phyloP scores from a whole-genome alignment of 306 rosid species.

The Benincasa hispida region DNA sequence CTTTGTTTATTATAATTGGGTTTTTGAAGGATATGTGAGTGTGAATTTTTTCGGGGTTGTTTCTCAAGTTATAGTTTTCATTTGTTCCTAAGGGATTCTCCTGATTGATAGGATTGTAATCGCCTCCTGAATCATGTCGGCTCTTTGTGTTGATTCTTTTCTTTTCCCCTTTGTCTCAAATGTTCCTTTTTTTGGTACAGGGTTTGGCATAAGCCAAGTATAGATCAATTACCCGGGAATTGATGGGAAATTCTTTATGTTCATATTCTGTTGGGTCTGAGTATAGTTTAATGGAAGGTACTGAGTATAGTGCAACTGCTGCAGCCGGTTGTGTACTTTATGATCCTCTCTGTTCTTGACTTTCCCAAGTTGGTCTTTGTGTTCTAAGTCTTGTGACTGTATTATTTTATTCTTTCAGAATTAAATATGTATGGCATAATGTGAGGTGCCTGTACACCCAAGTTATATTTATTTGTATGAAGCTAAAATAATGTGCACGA shows the following conservation, averaged over 20 bases:
- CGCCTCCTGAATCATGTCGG: neutral
- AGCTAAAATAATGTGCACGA: neutral
- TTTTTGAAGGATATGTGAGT: neutral
- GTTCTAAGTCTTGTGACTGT: neutral
- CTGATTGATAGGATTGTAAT: neutral
- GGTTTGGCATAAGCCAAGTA: neutral
- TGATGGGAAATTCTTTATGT: neutral
- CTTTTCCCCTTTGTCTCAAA: neutral
- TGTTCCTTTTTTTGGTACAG: neutral
- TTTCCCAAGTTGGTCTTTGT: neutral
- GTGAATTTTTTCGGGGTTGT: neutral
- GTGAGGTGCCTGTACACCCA: neutral
- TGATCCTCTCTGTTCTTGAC: neutral
- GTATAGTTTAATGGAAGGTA: neutral
- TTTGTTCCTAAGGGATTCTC: neutral
- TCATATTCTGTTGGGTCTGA: neutral
- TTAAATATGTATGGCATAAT: neutral
- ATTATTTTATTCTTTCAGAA: neutral
- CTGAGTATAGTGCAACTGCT: neutral
- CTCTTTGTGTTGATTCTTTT: neutral
- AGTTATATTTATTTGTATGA: neutral
- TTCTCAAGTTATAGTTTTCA: neutral
- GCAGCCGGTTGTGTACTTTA: neutral
- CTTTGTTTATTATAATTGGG: neutral
- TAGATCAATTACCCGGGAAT: neutral